These are phyloP conservation scores for Termitomyces heimii DNA, from an alignment of 768 basidiomycete species.

Conservation along the genomic window DNA sequence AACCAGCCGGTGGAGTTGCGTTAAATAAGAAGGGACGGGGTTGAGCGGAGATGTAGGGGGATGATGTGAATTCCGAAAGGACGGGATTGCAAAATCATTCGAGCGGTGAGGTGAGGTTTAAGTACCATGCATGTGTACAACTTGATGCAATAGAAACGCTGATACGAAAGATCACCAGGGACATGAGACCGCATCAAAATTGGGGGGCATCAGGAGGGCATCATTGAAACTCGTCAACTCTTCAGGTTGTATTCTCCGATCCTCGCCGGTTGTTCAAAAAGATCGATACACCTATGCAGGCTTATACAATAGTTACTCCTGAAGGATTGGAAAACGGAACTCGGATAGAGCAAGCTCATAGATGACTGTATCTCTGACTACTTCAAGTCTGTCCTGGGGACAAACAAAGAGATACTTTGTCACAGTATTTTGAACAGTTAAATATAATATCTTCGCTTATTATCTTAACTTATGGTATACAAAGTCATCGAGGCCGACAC, in stretches of 20 bases:
- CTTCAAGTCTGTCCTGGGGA: no score
- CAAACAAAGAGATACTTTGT: no score
- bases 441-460: no score
- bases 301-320: background rate
- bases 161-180: slow-evolving; percentile 11
- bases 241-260: background rate
- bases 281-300: background rate
- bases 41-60: slow-evolving; percentile 18
- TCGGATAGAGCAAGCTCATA: background rate
- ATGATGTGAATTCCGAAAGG: slow-evolving; percentile 21
- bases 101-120: slow-evolving; percentile 12
- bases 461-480: no score
- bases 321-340: no score
- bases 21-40: slow-evolving; percentile 15
- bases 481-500: no score
- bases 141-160: slow-evolving; percentile 11
- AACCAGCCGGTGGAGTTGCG: slow-evolving; percentile 39
- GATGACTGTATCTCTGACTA: background rate
- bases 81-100: slow-evolving; percentile 18
- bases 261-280: background rate
- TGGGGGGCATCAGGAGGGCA: slow-evolving; percentile 8
- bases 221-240: background rate
- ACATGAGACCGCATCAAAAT: slow-evolving; percentile 12
- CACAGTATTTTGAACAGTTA: no score
- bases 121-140: slow-evolving; percentile 9